Base-by-base conservation (phyloP, 352 stramenopile species). In the Pythium grandisporangium region DNA sequence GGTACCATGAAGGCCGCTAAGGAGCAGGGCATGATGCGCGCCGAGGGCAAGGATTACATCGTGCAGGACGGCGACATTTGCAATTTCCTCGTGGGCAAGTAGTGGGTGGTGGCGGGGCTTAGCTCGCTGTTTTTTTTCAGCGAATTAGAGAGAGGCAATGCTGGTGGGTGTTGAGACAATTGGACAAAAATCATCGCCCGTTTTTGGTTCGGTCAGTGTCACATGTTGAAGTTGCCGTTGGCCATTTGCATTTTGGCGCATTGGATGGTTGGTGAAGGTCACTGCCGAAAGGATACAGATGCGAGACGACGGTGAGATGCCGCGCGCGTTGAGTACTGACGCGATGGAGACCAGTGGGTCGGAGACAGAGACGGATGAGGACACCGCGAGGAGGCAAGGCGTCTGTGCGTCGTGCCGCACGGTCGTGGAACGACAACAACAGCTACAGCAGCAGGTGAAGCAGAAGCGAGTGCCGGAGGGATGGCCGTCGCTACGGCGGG, bases 31-130 rank as follows among this genome's bases (percentile, higher is more conserved):
- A 65, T 95, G 37, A 36, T 98, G 38, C 72, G 95, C 32, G 82
- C 82, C 35, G 96, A 99, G 70, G 96, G 96, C 33, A 98, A 98
- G 61, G 95, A 99, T 7, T 99, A 99, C 66, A 63, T 98, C 38
- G 96, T 98, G 37, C 75, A 98, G 58, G 95, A 99, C 55, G 96
- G 95, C 38, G 96, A 99, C 66, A 90, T 99, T 24, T 98, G 99
- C 54, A 85, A 98, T 45, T 99, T 99, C 66, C 70, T 91, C 24
- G 70, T 93, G 14, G 53, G 76, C 55, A 72, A 79, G 58, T 85
- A 76, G 52, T 55, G n/a, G n/a, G n/a, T n/a, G n/a, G n/a, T n/a
- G n/a, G n/a, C n/a, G n/a, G n/a, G n/a, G 40, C 33, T 16, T 38
- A n/a, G 12, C 11, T 38, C 7, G 33, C n/a, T 20, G 1, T 21